phyloP scores from a whole-genome alignment of 139 green algal genomes.

The Pleodorina starrii region DNA sequence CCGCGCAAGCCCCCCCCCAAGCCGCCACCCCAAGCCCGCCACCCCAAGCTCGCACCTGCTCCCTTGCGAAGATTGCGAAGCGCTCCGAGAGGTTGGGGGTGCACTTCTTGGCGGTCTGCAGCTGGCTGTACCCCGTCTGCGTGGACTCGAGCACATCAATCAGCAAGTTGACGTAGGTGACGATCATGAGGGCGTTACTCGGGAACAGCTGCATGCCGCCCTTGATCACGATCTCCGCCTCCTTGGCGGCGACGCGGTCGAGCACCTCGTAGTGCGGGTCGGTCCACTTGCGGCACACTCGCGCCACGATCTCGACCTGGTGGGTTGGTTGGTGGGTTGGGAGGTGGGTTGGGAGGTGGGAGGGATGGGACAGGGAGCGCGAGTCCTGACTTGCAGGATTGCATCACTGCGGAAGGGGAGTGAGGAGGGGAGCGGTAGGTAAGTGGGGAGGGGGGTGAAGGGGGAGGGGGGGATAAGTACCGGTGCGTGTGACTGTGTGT shows the following conservation, averaged over 20 bases:
- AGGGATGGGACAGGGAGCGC: background rate
- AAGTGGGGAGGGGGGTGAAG: no score
- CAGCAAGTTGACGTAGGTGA: slow-evolving; percentile 42
- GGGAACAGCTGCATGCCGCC: slow-evolving; percentile 49
- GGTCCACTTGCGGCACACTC: slow-evolving; percentile 57
- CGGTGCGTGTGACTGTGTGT: no score
- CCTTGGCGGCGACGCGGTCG: slow-evolving; percentile 19
- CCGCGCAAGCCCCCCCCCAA: no score
- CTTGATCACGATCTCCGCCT: slow-evolving; percentile 48
- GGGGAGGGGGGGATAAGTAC: no score
- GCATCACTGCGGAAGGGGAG: no score
- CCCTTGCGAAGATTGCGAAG: slow-evolving; percentile 56
- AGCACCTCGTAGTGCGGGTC: slow-evolving; percentile 41
- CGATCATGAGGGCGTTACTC: background rate
- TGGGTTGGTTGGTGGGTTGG: background rate
- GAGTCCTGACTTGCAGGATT: no score
- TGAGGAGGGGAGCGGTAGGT: no score
- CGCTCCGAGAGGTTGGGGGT: slow-evolving; percentile 44
- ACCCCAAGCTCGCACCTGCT: slow-evolving; percentile 54
- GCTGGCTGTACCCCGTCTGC: slow-evolving; percentile 46
- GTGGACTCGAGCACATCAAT: slow-evolving; percentile 35
- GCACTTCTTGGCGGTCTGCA: slow-evolving; percentile 50
- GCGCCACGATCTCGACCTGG: slow-evolving; percentile 59
- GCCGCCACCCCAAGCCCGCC: no score
- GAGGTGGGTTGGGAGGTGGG: no score